Conservation (phyloP, 2,329 filamentous ascomycete species). For the Teratosphaeria viscida region DNA sequence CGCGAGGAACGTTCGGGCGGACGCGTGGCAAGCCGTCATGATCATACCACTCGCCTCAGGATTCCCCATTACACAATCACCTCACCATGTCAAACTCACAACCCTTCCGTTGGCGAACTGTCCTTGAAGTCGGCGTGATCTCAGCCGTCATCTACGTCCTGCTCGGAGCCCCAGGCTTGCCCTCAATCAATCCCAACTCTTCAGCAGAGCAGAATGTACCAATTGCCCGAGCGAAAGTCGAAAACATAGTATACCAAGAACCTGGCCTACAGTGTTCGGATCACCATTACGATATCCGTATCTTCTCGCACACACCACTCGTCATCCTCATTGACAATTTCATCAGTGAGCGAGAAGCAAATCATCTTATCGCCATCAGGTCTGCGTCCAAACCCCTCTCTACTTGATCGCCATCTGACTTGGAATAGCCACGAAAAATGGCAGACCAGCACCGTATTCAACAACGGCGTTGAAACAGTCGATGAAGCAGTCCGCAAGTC, state of each 20-base stretch:
- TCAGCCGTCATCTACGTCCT: constrained; percentile 22
- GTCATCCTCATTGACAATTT: constrained; percentile 51
- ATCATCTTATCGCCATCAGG: constrained; percentile 45
- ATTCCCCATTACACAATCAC: neutral
- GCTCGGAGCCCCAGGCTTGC: constrained; percentile 20
- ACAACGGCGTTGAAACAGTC: constrained; percentile 35
- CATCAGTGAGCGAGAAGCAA: constrained; percentile 37
- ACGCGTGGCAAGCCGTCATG: neutral
- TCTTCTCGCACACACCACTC: constrained; percentile 44
- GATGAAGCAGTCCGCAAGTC: constrained; percentile 43
- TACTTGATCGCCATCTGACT: constrained; percentile 4
- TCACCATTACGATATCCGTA: constrained; percentile 34
- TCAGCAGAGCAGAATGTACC: constrained; percentile 5
- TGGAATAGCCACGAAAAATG: constrained; percentile 35
- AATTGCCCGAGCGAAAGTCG: constrained; percentile 18
- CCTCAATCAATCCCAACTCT: neutral
- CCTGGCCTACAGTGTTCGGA: constrained; percentile 27
- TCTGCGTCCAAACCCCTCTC: constrained; percentile 18
- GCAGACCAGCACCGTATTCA: constrained; percentile 45
- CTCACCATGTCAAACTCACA: constrained; percentile 1
- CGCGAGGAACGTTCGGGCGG: neutral
- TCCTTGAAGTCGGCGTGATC: constrained; percentile 22
- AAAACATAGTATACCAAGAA: constrained; percentile 33
- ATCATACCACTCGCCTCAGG: neutral
- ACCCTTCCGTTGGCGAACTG: constrained; percentile 18